phyloP scores from a whole-genome alignment of 2,329 filamentous ascomycete species.

The Curvularia lunata region DNA sequence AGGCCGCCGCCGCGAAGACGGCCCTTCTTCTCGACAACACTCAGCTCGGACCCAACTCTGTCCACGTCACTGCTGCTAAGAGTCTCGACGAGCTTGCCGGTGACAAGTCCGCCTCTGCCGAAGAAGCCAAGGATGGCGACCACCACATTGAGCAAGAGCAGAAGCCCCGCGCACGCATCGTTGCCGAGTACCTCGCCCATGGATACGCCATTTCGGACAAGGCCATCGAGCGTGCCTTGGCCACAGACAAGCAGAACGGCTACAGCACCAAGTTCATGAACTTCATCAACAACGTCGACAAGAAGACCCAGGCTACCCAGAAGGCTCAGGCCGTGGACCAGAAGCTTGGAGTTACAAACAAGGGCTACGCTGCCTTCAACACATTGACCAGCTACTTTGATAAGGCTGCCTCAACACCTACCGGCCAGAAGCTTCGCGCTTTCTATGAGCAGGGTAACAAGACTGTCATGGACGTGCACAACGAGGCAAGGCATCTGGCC shows the following conservation, averaged over 20 bases:
- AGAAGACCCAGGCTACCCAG: conserved; percentile 86
- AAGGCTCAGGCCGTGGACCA: conserved; percentile 83
- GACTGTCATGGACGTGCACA: conserved; percentile 93
- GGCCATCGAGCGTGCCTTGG: conserved; percentile 81
- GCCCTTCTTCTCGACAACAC: conserved; percentile 97
- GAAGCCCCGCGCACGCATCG: conserved; percentile 91
- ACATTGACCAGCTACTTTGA: conserved; percentile 90
- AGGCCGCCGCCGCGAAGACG: conserved; percentile 94
- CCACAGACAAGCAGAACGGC: conserved; percentile 88
- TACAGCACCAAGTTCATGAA: conserved; percentile 80
- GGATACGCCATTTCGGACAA: conserved; percentile 83
- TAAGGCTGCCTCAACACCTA: conserved; percentile 85
- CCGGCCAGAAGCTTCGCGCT: conserved; percentile 82
- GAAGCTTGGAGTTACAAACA: conserved; percentile 80
- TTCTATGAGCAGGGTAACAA: conserved; percentile 88
- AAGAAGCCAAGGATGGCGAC: conserved; percentile 58
- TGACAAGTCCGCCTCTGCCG: conserved; percentile 63
- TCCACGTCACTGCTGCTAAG: conserved; percentile 78
- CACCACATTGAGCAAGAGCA: conserved; percentile 90
- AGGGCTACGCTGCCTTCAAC: conserved; percentile 69
- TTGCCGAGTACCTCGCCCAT: conserved; percentile 95
- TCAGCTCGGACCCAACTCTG: conserved; percentile 76
- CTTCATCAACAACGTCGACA: conserved; percentile 78
- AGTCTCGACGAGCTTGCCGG: conserved; percentile 68
- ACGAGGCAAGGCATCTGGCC: conserved; percentile 85